These are phyloP conservation scores for Xerophyta viscosa DNA, from an alignment of 106 monocot genomes.

Conservation along the genomic window DNA sequence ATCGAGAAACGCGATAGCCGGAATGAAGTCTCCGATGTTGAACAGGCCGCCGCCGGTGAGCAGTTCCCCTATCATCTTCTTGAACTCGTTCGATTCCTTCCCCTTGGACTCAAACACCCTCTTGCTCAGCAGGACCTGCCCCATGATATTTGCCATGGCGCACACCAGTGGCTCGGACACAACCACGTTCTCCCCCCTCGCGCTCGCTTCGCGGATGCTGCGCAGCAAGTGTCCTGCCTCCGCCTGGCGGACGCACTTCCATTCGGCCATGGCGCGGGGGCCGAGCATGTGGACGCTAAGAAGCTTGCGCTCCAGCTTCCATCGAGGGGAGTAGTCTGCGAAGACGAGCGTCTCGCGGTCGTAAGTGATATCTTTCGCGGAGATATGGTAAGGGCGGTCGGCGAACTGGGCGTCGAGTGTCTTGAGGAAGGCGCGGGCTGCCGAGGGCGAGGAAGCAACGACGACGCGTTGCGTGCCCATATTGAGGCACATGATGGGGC, in stretches of 20 bases:
- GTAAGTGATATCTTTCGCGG: slow-evolving; percentile 27
- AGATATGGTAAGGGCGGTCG: slow-evolving; percentile 22
- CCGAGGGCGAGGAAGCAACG: slow-evolving; percentile 29
- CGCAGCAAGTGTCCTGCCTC: slow-evolving; percentile 15
- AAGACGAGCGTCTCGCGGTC: slow-evolving; percentile 26
- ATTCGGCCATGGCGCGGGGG: slow-evolving; percentile 19
- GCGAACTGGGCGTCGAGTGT: slow-evolving; percentile 29
- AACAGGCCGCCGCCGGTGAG: slow-evolving; percentile 27
- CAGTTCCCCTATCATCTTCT: slow-evolving; percentile 26
- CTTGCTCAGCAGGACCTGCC: slow-evolving; percentile 24
- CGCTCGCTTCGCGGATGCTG: not conserved
- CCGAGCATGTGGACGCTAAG: slow-evolving; percentile 28
- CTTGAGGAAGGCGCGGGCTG: too few relatives aligned
- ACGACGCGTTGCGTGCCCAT: slow-evolving; percentile 33
- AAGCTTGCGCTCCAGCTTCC: slow-evolving; percentile 40
- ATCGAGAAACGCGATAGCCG: slow-evolving; percentile 36
- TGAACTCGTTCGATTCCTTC: slow-evolving; percentile 21
- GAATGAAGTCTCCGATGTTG: slow-evolving; percentile 38
- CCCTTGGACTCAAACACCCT: slow-evolving; percentile 31
- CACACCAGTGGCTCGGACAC: slow-evolving; percentile 29
- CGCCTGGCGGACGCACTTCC: slow-evolving; percentile 18
- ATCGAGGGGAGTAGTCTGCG: too few relatives aligned
- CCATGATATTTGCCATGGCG: slow-evolving; percentile 30
- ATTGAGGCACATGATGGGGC: slow-evolving; percentile 49
- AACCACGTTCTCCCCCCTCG: slow-evolving; percentile 7